Conservation (phyloP, 2,329 filamentous ascomycete genomes). For the Microcyclospora pomicola region DNA sequence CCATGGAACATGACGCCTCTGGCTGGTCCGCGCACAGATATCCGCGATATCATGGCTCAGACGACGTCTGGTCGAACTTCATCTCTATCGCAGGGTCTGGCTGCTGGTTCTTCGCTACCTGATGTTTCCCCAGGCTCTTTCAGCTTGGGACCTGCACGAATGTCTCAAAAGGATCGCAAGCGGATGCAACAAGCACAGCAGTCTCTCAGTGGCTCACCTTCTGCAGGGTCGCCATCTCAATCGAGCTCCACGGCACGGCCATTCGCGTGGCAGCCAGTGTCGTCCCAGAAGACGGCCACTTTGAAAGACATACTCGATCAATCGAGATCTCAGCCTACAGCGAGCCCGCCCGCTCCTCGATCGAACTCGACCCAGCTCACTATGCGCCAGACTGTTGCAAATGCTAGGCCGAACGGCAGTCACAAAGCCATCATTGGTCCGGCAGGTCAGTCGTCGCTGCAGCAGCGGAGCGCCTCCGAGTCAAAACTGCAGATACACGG, state of each 20-base stretch:
- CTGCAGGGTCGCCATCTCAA: not conserved
- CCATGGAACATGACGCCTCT: slow-evolving; percentile 44
- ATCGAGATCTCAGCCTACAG: slow-evolving; percentile 18
- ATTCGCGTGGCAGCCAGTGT: slow-evolving; percentile 50
- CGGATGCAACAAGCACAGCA: slow-evolving; percentile 57
- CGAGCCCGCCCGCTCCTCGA: slow-evolving; percentile 15
- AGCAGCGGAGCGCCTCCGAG: slow-evolving; percentile 10
- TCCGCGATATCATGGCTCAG: slow-evolving; percentile 64
- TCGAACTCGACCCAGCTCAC: slow-evolving; percentile 39
- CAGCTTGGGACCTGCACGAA: slow-evolving; percentile 38
- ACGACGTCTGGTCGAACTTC: slow-evolving; percentile 34
- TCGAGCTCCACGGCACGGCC: slow-evolving; percentile 22
- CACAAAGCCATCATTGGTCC: slow-evolving; percentile 10
- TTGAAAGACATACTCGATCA: slow-evolving; percentile 36
- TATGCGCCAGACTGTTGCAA: slow-evolving; percentile 46
- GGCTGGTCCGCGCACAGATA: slow-evolving; percentile 50
- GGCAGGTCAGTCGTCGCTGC: slow-evolving; percentile 9
- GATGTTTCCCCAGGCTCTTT: slow-evolving; percentile 11
- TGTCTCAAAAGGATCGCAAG: slow-evolving; percentile 90
- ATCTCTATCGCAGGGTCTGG: slow-evolving; percentile 28
- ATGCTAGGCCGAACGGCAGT: slow-evolving; percentile 20
- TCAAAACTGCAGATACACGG: slow-evolving; percentile 2
- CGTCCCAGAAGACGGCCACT: slow-evolving; percentile 35
- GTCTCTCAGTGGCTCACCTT: slow-evolving; percentile 1
- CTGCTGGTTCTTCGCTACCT: slow-evolving; percentile 13